phyloP scores from a whole-genome alignment of 2,329 filamentous ascomycete species.

The Pseudocercospora crystallina region DNA sequence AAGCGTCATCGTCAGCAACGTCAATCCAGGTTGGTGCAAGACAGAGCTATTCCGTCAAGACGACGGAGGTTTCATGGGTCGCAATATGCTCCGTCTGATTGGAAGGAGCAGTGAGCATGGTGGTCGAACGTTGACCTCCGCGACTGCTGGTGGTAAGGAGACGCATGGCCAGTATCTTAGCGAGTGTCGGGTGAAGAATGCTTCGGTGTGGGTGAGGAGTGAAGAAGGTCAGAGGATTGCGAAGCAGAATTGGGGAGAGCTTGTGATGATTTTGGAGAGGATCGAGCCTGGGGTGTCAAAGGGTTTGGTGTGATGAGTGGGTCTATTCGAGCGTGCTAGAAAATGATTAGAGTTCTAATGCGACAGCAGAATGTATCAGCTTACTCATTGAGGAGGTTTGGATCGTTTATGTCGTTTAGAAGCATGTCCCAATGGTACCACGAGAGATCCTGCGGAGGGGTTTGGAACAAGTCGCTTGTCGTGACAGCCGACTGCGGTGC shows the following conservation, averaged over 20 bases:
- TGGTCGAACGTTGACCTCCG: slow-evolving; percentile 39
- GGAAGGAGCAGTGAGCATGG: slow-evolving; percentile 40
- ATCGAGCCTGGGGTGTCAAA: slow-evolving; percentile 28
- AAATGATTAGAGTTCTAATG: no score
- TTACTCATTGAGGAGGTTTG: no score
- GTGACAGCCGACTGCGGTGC: no score
- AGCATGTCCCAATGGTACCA: no score
- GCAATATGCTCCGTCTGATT: slow-evolving; percentile 24
- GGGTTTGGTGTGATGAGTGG: neutral
- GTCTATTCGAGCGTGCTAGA: no score
- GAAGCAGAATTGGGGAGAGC: slow-evolving; percentile 38
- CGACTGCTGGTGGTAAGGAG: slow-evolving; percentile 31
- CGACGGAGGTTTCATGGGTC: slow-evolving; percentile 18
- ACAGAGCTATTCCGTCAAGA: slow-evolving; percentile 40
- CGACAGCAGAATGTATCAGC: no score
- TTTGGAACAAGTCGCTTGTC: no score
- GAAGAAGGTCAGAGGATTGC: slow-evolving; percentile 35
- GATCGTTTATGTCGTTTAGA: no score
- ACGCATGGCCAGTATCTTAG: slow-evolving; percentile 43
- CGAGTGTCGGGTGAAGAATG: slow-evolving; percentile 33
- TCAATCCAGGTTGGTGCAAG: slow-evolving; percentile 53
- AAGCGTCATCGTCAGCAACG: slow-evolving; percentile 46
- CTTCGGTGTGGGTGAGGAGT: slow-evolving; percentile 34
- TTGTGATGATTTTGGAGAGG: slow-evolving; percentile 36
- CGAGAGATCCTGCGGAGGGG: no score